Base-by-base conservation (phyloP, 2,329 filamentous ascomycete genomes). In the Beauveria scarabaeidicola region DNA sequence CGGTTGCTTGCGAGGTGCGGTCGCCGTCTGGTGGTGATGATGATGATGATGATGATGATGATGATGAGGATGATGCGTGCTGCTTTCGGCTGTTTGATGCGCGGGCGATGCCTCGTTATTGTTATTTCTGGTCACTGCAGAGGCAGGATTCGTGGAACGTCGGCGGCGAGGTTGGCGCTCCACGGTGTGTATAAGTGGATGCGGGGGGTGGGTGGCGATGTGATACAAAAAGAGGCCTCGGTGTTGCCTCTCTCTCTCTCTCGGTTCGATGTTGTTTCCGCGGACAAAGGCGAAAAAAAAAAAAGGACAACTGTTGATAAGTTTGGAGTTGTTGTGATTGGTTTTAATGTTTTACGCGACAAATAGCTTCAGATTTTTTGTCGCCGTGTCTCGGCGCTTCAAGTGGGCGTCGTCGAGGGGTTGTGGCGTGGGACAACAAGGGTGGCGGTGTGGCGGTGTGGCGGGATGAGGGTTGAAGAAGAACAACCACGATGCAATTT, bases 181-280 rank as follows among this genome's bases (percentile, higher is more conserved):
- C 56, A 58, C 38, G 47, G 23, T 52, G 44, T 58, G 56, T 52
- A 58, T 52, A 58, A 58, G 56, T 52, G 56, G 56, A 46, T 58
- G 56, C 56, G 56, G 48, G 55, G 56, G 13, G 40, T 11, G 21
- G 47, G 47, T 58, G 47, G 55, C 55, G 19, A 44, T 32, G 46
- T 51, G 25, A 17, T 11, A 25, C 7, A 44, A 50, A 44, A 50
- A 38, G 32, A 21, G 29, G 47, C 27, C 25, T 44, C 32, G 21
- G 23, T 51, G 5, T 32, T 27, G 29, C 11, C 21, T 11, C 10
- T 44, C 47, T 6, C 10, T 46, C 32, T 23, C 46, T 23, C n/a
- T 40, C 6, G 48, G 38, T n/a, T 41, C 6, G 13, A 43, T n/a
- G 8, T 51, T 10, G 25, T 43, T 41, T n/a, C 38, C n/a, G 13